Evolutionary conservation across 2,329 filamentous ascomycete genomes (phyloP).

Genomic region (Arthrobotrys iridis): DNA sequence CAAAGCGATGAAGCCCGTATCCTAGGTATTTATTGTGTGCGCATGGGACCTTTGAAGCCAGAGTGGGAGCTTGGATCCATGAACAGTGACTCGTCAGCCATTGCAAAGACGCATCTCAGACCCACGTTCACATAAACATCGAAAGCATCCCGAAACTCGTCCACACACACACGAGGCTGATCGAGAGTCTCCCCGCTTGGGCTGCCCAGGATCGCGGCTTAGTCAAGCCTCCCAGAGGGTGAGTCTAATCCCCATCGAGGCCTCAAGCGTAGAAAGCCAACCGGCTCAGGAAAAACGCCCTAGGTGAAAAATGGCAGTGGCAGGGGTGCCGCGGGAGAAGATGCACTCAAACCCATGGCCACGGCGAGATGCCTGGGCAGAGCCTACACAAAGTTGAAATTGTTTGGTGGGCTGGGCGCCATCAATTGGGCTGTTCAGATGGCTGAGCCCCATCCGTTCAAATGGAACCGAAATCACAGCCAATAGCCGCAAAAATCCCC

Average conservation of each 20-base stretch:
- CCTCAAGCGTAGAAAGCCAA: constrained; percentile 2
- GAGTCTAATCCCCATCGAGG: constrained; percentile 29
- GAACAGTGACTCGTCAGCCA: constrained; percentile 46
- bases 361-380: constrained; percentile 17
- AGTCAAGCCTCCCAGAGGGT: constrained; percentile 18
- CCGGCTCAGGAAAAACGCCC: constrained; percentile 19
- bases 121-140: constrained; percentile 20
- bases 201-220: constrained; percentile 35
- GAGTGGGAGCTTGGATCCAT: constrained; percentile 6
- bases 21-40: constrained; percentile 29
- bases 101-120: constrained; percentile 25
- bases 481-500: constrained; percentile 9
- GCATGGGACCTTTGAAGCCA: constrained; percentile 13
- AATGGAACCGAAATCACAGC: constrained; percentile 19
- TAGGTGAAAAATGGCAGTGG: constrained; percentile 31
- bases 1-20: constrained; percentile 8
- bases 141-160: constrained; percentile 30
- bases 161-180: constrained; percentile 52
- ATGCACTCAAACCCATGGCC: constrained; percentile 3
- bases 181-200: constrained; percentile 39
- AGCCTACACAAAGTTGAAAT: constrained; percentile 23
- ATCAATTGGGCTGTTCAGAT: constrained; percentile 21
- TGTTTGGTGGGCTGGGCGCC: constrained; percentile 17
- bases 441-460: constrained; percentile 28
- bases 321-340: constrained; percentile 26